Evolutionary conservation across 2,329 filamentous ascomycete species (phyloP).

Genomic region (Diaporthe eres): DNA sequence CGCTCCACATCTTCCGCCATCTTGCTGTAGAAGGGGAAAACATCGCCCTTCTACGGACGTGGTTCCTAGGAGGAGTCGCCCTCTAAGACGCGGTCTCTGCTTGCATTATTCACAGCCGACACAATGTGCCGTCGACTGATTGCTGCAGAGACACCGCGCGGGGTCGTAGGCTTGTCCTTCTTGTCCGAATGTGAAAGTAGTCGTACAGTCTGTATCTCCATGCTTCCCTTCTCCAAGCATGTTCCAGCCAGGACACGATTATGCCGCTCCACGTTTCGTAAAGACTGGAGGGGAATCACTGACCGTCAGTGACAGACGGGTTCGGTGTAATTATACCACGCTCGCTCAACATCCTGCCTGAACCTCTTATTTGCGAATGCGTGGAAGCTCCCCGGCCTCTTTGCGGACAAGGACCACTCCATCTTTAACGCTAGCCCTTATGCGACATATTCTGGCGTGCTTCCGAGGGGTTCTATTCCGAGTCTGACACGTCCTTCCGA

Average conservation of each 20-base stretch:
- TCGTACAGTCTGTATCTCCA: constrained; percentile 6
- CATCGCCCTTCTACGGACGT: background rate
- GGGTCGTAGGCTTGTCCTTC: background rate
- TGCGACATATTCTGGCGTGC: background rate
- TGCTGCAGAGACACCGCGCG: background rate
- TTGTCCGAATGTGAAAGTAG: background rate
- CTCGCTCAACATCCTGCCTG: background rate
- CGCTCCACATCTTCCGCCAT: background rate
- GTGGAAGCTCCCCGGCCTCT: background rate
- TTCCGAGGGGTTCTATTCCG: constrained; percentile 44
- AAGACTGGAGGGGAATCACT: too few species aligned
- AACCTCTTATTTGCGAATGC: background rate
- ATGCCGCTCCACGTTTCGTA: background rate
- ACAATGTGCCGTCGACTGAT: background rate
- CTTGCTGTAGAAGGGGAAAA: background rate
- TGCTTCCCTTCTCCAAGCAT: background rate
- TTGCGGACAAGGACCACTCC: background rate
- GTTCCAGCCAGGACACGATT: background rate
- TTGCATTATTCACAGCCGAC: background rate
- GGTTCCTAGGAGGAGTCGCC: background rate
- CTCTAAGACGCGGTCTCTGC: background rate
- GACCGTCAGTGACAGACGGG: background rate
- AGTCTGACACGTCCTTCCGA: constrained; percentile 52
- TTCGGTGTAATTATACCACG: background rate
- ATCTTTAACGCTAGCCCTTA: background rate